Evolutionary conservation across 768 basidiomycete genomes (phyloP), one percentile per base, ranked within the genome.

Genomic region (Ramaria sp.): DNA sequence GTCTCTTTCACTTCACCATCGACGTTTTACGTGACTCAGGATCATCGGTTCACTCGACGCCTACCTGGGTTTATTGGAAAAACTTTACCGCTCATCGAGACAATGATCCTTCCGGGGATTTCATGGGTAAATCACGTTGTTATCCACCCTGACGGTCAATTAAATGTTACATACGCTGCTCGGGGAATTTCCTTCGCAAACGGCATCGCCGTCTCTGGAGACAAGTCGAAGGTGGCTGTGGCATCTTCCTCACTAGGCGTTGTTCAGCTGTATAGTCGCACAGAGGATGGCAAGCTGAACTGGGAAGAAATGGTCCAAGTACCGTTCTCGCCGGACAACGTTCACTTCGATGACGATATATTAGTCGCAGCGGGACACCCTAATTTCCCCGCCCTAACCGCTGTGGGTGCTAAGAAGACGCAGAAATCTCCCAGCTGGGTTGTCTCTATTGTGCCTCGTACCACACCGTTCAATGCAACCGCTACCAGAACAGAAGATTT

Each of bases 21-120:
- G 55, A 77, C 82, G 0, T 87, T 88, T 64, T 87, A 82, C 61
- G 74, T 88, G 48, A 77, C 77, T 39, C 83, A 88, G 62, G 86
- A 88, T 63, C 86, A 88, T 61, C 66, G 77, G 34, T 63, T 85
- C 61, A 85, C 83, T 2, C 74, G 81, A 7, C 78, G 85, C 13
- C 67, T 80, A 18, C 79, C 80, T 0, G 61, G 66, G 30, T 60
- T 61, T 9, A 37, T 83, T n/a, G 79, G 79, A 8, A 66, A 67
- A 39, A 54, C 80, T 24, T 60, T 81, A 0, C 78, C 84, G 1
- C 5, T 80, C 34, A 41, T 75, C 51, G 86, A 88, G 62, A 73
- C 78, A 3, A 0, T 80, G 16, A 65, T 81, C 3, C 76, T 64
- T 5, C 69, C 85, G 0, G 85, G 85, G 0, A 62, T 83, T 7